These are phyloP conservation scores for Epichloe hybrida DNA, from an alignment of 2,329 filamentous ascomycete genomes.

Conservation along the genomic window DNA sequence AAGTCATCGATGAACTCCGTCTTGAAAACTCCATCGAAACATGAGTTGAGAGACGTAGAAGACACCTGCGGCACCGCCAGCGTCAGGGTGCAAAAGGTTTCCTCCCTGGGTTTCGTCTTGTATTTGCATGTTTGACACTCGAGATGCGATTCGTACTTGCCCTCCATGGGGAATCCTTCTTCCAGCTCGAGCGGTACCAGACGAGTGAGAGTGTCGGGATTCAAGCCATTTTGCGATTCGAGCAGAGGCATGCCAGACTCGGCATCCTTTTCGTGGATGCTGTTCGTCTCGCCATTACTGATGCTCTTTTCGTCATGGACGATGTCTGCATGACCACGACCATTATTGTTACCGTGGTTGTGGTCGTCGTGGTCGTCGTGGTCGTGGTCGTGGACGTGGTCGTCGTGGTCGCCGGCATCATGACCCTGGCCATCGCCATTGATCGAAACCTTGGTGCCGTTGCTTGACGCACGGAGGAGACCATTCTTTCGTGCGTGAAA, in stretches of 20 bases:
- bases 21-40: constrained; percentile 89
- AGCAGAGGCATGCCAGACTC: background rate
- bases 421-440: constrained; percentile 7
- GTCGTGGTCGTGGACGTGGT: constrained; percentile 8
- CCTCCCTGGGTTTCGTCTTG: constrained; percentile 70
- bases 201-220: background rate
- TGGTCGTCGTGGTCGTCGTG: too few species aligned
- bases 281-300: background rate
- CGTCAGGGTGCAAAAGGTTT: constrained; percentile 83
- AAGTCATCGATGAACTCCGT: constrained; percentile 95
- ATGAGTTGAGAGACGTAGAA: constrained; percentile 69
- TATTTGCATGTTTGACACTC: constrained; percentile 85
- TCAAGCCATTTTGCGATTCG: background rate
- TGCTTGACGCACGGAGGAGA: constrained; percentile 7
- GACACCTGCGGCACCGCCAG: constrained; percentile 76
- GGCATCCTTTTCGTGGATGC: background rate
- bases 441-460: background rate
- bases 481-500: constrained; percentile 32
- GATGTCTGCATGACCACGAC: constrained; percentile 8
- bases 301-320: background rate
- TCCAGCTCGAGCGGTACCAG: constrained; percentile 32
- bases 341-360: constrained; percentile 7
- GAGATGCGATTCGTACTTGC: constrained; percentile 84
- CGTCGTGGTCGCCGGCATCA: constrained; percentile 8
- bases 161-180: constrained; percentile 82